phyloP scores from a whole-genome alignment of 129 eudicot genomes.

The Helianthus annuus region HanXRQr2.0-SUNRISE NC_035444.2:72478497-72478996 shows the following conservation, averaged over 20 bases:
- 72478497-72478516: conserved; percentile 33
- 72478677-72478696: background rate
- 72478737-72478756: background rate
- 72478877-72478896: too few relatives aligned
- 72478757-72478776: background rate
- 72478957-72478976: too few relatives aligned
- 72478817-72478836: background rate
- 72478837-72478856: background rate
- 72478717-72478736: background rate
- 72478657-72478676: too few relatives aligned
- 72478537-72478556: conserved; percentile 17
- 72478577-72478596: too few relatives aligned
- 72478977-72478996: too few relatives aligned
- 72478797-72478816: background rate
- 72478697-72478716: background rate
- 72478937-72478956: too few relatives aligned
- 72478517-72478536: conserved; percentile 17
- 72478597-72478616: too few relatives aligned
- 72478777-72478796: background rate
- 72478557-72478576: conserved; percentile 9
- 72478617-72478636: too few relatives aligned
- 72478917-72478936: too few relatives aligned
- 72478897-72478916: too few relatives aligned
- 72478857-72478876: background rate
- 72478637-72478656: too few relatives aligned